Percentiles rank a stretch among this genome's conserved stretches.
These are phyloP conservation scores for Aspergillus fumigatiaffinis DNA, from an alignment of 2,329 filamentous ascomycete genomes.

Conservation along the genomic window DNA sequence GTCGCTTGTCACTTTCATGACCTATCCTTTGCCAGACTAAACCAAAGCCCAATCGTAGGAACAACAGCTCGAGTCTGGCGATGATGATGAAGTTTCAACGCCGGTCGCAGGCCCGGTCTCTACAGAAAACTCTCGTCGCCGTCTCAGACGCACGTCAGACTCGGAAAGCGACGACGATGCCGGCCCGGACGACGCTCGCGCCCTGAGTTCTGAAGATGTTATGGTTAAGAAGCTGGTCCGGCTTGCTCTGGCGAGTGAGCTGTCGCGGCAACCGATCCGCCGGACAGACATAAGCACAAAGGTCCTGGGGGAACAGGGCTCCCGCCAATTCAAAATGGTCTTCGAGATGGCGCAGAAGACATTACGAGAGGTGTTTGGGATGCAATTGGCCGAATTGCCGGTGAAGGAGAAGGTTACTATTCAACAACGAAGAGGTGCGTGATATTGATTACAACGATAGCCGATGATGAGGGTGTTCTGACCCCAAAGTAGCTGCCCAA, in stretches of 20 bases:
- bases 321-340: constrained; percentile 68
- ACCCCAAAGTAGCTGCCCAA: constrained; percentile 45
- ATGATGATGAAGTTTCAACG: constrained; percentile 7
- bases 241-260: constrained; percentile 58
- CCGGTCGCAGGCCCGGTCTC: constrained; percentile 2
- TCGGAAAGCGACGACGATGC: constrained; percentile 12
- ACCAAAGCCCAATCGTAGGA: background rate
- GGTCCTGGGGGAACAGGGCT: constrained; percentile 66
- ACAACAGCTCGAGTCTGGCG: constrained; percentile 5
- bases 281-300: constrained; percentile 57
- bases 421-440: constrained; percentile 69
- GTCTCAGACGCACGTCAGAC: constrained; percentile 11
- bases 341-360: constrained; percentile 73
- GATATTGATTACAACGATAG: background rate
- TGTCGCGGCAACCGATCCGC: constrained; percentile 55
- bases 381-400: constrained; percentile 84
- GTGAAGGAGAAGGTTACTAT: constrained; percentile 75
- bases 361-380: constrained; percentile 74
- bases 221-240: constrained; percentile 61
- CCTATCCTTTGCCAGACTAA: background rate
- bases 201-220: constrained; percentile 29
- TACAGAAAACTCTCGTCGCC: constrained; percentile 7
- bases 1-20: background rate
- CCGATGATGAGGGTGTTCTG: background rate
- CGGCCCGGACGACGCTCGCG: constrained; percentile 16